Evolutionary conservation across 495 filamentous ascomycete species (phyloP), one percentile per base, ranked within the genome.

Genomic region (Halenospora varia): DNA sequence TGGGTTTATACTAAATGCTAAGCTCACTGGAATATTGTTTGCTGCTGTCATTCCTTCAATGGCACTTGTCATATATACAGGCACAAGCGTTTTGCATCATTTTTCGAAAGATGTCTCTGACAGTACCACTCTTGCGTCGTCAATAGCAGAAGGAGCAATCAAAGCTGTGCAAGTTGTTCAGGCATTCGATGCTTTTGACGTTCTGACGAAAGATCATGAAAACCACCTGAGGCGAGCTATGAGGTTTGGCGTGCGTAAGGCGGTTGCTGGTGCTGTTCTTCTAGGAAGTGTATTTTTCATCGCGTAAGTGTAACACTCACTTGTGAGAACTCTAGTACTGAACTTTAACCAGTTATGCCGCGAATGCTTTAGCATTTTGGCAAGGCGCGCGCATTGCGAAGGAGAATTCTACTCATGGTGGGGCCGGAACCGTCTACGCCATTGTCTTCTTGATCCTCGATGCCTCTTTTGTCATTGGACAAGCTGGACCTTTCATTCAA

Each of bases 211-310:
- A 78, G 57, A 84, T 83, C 55, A 69, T 75, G 15, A 70, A 63
- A 10, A 68, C 73, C 15, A 72, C 87, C 9, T 71, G 66, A 23
- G 50, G 62, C 2, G 74, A 79, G 2, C 75, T 2, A 57, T 71
- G 62, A 71, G 69, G 25, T 72, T 75, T 29, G 82, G 82, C 0
- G 58, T 83, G 15, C 83, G 81, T 56, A 88, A 86, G 64, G 79
- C 81, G 3, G 57, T 76, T 1, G 81, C 79, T 0, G 71, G 78
- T n/a, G 85, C 79, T 10, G 68, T 81, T 1, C 82, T 87, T 55
- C 75, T 82, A n/a, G 84, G 85, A n/a, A 60, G 83, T 18, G 66
- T 88, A 19, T 88, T 86, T 59, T 87, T 88, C 56, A 78, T 86
- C 54, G 81, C 81, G 8, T 77, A 68, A 50, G 74, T 77, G n/a